Conservation (phyloP, 345 rosid species). For the Dipteronia dyeriana region DNA sequence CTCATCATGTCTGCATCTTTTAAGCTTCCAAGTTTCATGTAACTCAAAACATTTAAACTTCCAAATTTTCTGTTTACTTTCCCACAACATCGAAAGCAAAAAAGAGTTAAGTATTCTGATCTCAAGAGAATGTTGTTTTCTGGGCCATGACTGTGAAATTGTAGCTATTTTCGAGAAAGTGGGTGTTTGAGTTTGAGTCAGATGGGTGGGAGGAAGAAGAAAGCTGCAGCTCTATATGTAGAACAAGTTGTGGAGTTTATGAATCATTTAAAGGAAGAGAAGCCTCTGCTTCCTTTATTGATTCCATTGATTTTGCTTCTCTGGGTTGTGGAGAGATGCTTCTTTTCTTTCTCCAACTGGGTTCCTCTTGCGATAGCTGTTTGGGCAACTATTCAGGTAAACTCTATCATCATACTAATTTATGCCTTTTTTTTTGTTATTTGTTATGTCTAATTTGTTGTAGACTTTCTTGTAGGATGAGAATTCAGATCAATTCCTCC, state of each 20-base stretch:
- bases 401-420: not conserved
- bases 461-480: not conserved
- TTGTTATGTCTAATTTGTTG: no score
- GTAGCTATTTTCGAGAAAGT: not conserved
- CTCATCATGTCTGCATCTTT: not conserved
- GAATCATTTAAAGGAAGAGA: slow-evolving; percentile 58
- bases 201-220: slow-evolving; percentile 51
- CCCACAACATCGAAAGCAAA: not conserved
- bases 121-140: not conserved
- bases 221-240: slow-evolving; percentile 32
- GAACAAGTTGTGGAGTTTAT: slow-evolving; percentile 52
- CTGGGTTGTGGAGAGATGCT: slow-evolving; percentile 90
- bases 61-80: not conserved
- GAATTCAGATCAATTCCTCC: not conserved
- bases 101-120: not conserved
- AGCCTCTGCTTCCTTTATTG: slow-evolving; percentile 56
- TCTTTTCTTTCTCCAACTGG: slow-evolving; percentile 88
- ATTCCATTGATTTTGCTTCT: slow-evolving; percentile 61
- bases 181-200: not conserved
- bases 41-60: not conserved
- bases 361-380: slow-evolving; percentile 85
- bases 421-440: not conserved
- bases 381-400: slow-evolving; percentile 89
- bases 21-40: not conserved
- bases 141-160: not conserved